Evolutionary conservation across 208 protist genomes (phyloP).

Genomic region (Entamoeba nuttalli): DNA sequence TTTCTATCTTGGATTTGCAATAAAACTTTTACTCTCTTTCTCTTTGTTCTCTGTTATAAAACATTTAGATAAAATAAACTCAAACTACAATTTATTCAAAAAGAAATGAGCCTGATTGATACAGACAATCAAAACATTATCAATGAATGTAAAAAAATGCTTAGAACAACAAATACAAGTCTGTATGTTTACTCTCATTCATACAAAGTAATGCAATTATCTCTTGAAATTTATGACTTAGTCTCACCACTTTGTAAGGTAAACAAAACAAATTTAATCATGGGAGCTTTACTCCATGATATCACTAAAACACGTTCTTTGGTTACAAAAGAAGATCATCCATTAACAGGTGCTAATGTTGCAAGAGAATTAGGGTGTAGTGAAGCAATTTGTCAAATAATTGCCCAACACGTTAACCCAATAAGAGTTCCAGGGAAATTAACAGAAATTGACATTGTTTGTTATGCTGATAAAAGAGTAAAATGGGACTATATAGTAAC

Average conservation of each 20-base stretch:
- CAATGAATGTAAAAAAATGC: neutral
- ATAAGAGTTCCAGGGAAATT: neutral
- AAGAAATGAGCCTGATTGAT: too few species aligned
- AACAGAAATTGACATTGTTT: neutral
- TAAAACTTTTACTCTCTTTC: too few species aligned
- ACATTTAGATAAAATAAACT: too few species aligned
- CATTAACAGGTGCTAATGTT: neutral
- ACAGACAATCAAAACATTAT: too few species aligned
- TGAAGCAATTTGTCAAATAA: neutral
- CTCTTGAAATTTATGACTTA: neutral
- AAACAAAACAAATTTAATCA: neutral
- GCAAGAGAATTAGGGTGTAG: neutral
- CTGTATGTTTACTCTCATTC: neutral
- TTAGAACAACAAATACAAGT: neutral
- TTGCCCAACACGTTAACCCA: neutral
- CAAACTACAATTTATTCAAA: too few species aligned
- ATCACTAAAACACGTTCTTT: neutral
- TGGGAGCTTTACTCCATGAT: neutral
- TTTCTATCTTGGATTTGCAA: too few species aligned
- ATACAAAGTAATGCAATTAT: neutral
- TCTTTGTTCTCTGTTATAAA: too few species aligned
- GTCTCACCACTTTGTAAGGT: neutral
- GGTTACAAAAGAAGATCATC: neutral
- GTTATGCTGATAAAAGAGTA: neutral
- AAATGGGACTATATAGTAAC: neutral